Conservation (phyloP, 805 yeast genomes). For the Ogataea saltuana region DNA sequence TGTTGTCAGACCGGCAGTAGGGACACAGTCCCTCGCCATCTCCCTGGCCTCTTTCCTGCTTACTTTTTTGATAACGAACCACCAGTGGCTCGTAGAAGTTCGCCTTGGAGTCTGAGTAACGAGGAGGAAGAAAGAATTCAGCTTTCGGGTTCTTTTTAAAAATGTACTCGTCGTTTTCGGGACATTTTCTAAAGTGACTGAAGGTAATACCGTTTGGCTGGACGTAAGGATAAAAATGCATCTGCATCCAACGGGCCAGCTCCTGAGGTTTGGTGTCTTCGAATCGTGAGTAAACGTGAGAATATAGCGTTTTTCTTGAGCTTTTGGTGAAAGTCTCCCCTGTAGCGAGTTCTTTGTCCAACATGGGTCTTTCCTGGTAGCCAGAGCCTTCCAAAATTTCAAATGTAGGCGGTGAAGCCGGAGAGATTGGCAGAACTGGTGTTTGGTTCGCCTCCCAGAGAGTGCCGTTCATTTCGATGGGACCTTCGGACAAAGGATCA, state of each 20-base stretch:
- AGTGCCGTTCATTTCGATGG: background rate
- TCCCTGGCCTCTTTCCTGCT: slow-evolving; percentile 18
- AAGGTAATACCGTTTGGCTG: slow-evolving; percentile 24
- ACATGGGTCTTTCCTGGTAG: background rate
- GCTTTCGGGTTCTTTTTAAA: slow-evolving; percentile 22
- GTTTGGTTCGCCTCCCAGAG: background rate
- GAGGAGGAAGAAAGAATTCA: slow-evolving; percentile 16
- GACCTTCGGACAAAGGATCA: too few relatives aligned
- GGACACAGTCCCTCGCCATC: slow-evolving; percentile 34
- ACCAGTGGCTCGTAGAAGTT: slow-evolving; percentile 29
- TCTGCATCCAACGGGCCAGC: slow-evolving; percentile 15
- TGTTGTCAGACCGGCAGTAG: slow-evolving; percentile 25
- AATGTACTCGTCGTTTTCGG: slow-evolving; percentile 18
- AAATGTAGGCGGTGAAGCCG: background rate
- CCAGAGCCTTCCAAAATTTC: background rate
- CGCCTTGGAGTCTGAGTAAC: slow-evolving; percentile 18
- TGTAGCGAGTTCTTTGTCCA: background rate
- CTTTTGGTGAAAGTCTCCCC: slow-evolving; percentile 7
- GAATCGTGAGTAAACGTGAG: slow-evolving; percentile 12
- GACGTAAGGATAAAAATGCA: slow-evolving; percentile 21
- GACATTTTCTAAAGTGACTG: slow-evolving; percentile 14
- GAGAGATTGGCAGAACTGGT: slow-evolving; percentile 1
- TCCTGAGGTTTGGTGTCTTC: slow-evolving; percentile 15
- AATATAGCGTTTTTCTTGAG: slow-evolving; percentile 15
- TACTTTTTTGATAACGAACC: slow-evolving; percentile 20